A percentile compares a stretch with the other conserved stretches of the same genome.
Conservation (phyloP, 1,139 yeast species). For the Saccharomyces hybrid region DNA sequence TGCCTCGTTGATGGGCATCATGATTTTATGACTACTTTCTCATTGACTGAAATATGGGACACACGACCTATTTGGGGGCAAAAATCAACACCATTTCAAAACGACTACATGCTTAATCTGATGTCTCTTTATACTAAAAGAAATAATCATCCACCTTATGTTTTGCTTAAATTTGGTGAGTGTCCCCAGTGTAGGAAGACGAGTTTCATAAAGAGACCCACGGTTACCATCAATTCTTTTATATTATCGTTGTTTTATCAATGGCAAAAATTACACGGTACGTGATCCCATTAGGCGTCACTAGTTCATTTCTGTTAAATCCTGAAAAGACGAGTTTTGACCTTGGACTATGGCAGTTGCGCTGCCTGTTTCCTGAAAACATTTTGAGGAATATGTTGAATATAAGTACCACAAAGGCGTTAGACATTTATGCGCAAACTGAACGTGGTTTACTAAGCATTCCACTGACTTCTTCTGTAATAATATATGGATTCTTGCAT, state of each 20-base stretch:
- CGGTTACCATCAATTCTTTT: not conserved
- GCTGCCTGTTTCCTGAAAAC: slow-evolving; percentile 28
- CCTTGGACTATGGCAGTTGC: slow-evolving; percentile 16
- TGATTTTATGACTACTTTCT: not conserved
- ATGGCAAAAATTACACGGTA: slow-evolving; percentile 6
- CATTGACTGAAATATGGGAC: not conserved
- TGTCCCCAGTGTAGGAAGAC: slow-evolving; percentile 1
- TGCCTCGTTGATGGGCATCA: not conserved
- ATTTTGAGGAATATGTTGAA: slow-evolving; percentile 33
- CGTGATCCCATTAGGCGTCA: slow-evolving; percentile 6
- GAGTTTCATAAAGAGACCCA: not conserved
- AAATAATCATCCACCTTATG: not conserved
- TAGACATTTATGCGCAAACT: slow-evolving; percentile 16
- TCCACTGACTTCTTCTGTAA: slow-evolving; percentile 10
- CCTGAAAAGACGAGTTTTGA: slow-evolving; percentile 11
- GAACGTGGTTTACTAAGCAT: slow-evolving; percentile 14
- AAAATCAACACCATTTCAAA: slow-evolving; percentile 7
- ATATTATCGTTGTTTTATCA: slow-evolving; percentile 4
- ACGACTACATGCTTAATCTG: not conserved
- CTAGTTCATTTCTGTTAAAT: slow-evolving; percentile 7
- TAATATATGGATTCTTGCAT: slow-evolving; percentile 13
- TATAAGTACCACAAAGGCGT: slow-evolving; percentile 25
- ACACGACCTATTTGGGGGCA: slow-evolving; percentile 9
- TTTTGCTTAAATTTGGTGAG: slow-evolving; percentile 4
- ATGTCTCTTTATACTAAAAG: not conserved